Evolutionary conservation across 441 rosid genomes (phyloP), one percentile per base, ranked within the genome.

Genomic region (Capsella rubella): DNA sequence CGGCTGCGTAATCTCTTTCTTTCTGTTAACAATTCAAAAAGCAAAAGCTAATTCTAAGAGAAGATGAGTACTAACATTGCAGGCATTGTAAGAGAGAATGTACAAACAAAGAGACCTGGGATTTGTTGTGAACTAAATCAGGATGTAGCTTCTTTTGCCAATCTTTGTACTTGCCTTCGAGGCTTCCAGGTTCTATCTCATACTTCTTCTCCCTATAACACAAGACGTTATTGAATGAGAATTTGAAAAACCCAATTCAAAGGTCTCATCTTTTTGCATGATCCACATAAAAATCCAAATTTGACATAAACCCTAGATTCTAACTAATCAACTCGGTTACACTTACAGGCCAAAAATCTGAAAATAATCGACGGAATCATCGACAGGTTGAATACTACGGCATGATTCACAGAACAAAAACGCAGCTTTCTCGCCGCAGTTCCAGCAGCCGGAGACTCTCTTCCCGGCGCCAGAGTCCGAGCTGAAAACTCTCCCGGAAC

Each of bases 61-160:
- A 6, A 29, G 25, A 57, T 6, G 46, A 61, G 27, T 49, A 47
- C 16, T 47, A 47, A 45, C 21, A 46, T 42, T 2, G 3, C 51
- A 2, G 6, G 13, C 16, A 53, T 13, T 12, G 60, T 7, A 25
- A 25, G 47, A 25, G 40, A 5, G 18, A 54, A 39, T 42, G 11
- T n/a, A 31, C 8, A 16, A 56, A 42, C 67, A 71, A 21, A 21
- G 54, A 51, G 18, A 95, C 99, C 98, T 88, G 71, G 3, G 98
- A 91, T 77, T 95, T 95, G 8, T 91, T 82, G 79, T 95, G 98
- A 71, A 95, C 99, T 68, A 95, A 82, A 84, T 95, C 99, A 67
- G 99, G 99, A 83, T 95, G 98, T 65, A 95, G 53, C 79, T 90
- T 88, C 81, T 93, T 95, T 82, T 95, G 99, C 97, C 98, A 91